phyloP scores from a whole-genome alignment of 1,284 basidiomycete species.

The Fistulinella cinereoalba region DNA sequence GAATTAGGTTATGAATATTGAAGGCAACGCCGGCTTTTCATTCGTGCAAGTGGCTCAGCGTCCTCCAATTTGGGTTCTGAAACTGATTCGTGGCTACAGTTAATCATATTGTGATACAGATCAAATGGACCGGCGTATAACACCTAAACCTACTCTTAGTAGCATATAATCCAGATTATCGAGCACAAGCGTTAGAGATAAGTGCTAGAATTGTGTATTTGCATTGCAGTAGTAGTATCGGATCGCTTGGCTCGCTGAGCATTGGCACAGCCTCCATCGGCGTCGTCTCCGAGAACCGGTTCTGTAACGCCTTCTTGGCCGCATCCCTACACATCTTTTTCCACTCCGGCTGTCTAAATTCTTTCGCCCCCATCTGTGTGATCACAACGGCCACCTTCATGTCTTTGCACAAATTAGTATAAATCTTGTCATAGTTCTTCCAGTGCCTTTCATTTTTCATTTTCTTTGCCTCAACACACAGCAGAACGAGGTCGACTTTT shows the following conservation, averaged over 20 bases:
- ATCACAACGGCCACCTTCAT: slow-evolving; percentile 27
- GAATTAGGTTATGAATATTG: slow-evolving; percentile 57
- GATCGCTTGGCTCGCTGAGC: slow-evolving; percentile 13
- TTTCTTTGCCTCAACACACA: slow-evolving; percentile 24
- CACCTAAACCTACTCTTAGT: neutral
- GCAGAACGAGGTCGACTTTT: slow-evolving; percentile 17
- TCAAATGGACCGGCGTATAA: too few relatives aligned
- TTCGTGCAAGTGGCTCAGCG: neutral
- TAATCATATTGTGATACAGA: too few relatives aligned
- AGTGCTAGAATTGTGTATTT: slow-evolving; percentile 20
- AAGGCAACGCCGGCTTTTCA: neutral
- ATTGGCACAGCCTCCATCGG: slow-evolving; percentile 21
- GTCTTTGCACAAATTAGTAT: slow-evolving; percentile 14
- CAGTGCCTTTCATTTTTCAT: slow-evolving; percentile 14
- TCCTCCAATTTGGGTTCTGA: neutral
- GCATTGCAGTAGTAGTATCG: slow-evolving; percentile 17
- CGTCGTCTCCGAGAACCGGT: slow-evolving; percentile 10
- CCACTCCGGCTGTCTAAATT: slow-evolving; percentile 12
- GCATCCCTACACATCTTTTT: slow-evolving; percentile 12
- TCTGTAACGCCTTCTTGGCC: slow-evolving; percentile 9
- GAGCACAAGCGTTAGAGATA: slow-evolving; percentile 15
- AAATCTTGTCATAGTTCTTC: slow-evolving; percentile 24
- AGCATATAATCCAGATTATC: too few relatives aligned
- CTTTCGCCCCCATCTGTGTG: slow-evolving; percentile 30
- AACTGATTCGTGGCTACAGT: neutral